Conservation (phyloP, 768 basidiomycete species). For the Mycena vulgaris region DNA sequence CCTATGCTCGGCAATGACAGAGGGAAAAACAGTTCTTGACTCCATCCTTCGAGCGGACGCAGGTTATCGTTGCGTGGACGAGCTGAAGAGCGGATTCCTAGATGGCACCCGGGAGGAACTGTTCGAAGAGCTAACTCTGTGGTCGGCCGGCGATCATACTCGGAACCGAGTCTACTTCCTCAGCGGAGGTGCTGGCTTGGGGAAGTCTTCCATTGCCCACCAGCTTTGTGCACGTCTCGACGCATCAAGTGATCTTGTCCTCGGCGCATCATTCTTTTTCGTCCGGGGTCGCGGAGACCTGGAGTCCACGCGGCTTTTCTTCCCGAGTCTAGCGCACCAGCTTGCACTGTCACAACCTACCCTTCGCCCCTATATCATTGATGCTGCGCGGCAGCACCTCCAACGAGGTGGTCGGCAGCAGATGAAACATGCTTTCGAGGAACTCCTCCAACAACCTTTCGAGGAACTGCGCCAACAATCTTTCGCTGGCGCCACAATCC, state of each 20-base stretch:
- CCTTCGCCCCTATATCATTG: constrained; percentile 5
- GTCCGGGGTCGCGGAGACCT: constrained; percentile 6
- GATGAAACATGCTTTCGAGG: constrained; percentile 14
- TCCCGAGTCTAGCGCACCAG: constrained; percentile 14
- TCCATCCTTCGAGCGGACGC: neutral
- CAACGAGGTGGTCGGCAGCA: constrained; percentile 9
- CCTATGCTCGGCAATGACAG: neutral
- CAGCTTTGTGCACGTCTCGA: constrained; percentile 11
- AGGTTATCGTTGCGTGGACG: constrained; percentile 18
- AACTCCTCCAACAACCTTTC: neutral
- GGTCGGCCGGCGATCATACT: neutral
- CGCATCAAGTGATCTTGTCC: neutral
- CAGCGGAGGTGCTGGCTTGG: constrained; percentile 15
- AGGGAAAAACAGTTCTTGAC: neutral
- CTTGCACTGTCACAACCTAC: constrained; percentile 7
- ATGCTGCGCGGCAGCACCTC: constrained; percentile 1
- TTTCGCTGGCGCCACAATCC: neutral
- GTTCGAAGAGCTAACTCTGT: constrained; percentile 8
- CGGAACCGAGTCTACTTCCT: constrained; percentile 7
- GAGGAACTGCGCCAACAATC: no score
- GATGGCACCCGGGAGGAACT: neutral
- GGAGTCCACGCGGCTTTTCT: constrained; percentile 4
- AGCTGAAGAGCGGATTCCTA: constrained; percentile 11
- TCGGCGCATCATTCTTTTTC: constrained; percentile 21
- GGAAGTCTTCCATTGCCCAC: constrained; percentile 22